Conservation (phyloP, 2,329 filamentous ascomycete species). For the Shiraia sp. region DNA sequence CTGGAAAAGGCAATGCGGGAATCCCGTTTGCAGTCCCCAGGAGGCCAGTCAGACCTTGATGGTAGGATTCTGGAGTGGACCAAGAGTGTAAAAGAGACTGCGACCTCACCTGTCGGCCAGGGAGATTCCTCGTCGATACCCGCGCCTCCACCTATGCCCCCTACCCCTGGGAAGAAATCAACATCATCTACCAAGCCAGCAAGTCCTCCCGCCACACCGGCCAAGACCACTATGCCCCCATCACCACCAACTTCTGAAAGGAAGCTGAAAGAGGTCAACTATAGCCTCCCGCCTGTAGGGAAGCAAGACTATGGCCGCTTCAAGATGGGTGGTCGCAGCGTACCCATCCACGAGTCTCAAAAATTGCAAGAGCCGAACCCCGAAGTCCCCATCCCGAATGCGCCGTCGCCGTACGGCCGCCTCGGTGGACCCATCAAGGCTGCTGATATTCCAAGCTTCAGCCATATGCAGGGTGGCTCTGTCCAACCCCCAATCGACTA, state of each 20-base stretch:
- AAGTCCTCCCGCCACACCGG: conserved; percentile 3
- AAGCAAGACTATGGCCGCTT: conserved; percentile 23
- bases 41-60: too few relatives aligned
- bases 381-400: conserved; percentile 9
- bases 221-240: conserved; percentile 3
- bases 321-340: conserved; percentile 23
- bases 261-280: conserved; percentile 15
- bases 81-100: not conserved
- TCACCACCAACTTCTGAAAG: conserved; percentile 12
- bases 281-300: conserved; percentile 17
- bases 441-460: conserved; percentile 11
- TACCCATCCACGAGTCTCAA: conserved; percentile 29
- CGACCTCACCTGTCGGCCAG: not conserved
- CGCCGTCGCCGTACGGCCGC: conserved; percentile 20
- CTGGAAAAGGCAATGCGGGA: conserved; percentile 9
- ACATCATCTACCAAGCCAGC: conserved; percentile 1
- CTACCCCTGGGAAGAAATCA: not conserved
- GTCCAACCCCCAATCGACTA: conserved; percentile 2
- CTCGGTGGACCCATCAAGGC: conserved; percentile 12
- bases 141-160: conserved; percentile 7
- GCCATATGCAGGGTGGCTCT: conserved; percentile 9
- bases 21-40: not conserved
- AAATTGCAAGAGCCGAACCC: conserved; percentile 10
- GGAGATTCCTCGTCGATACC: not conserved
- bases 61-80: not conserved